Percentiles rank a stretch among this genome's conserved stretches.
phyloP scores from a whole-genome alignment of 1,284 basidiomycete species.

The Testicularia cyperi region DNA sequence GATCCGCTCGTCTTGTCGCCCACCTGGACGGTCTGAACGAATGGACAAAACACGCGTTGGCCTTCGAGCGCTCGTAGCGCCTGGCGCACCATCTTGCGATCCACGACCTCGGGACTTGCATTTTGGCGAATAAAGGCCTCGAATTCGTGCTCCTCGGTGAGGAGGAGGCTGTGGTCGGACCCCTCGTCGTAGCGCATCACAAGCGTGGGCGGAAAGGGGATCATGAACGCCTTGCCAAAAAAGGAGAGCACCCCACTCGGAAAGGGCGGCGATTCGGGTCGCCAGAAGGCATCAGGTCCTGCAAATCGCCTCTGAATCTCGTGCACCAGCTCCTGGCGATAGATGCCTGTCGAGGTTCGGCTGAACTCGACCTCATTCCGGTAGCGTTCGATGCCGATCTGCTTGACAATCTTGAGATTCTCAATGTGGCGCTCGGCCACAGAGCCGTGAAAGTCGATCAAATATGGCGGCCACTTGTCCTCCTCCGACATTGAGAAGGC shows the following conservation, averaged over 20 bases:
- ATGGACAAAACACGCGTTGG: constrained; percentile 69
- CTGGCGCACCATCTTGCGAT: constrained; percentile 68
- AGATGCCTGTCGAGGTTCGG: constrained; percentile 17
- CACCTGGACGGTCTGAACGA: constrained; percentile 66
- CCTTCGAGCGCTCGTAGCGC: constrained; percentile 73
- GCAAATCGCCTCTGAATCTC: constrained; percentile 42
- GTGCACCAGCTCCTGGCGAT: constrained; percentile 25
- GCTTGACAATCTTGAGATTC: constrained; percentile 70
- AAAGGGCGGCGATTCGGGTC: constrained; percentile 36
- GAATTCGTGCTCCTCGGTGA: constrained; percentile 66
- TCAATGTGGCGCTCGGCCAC: constrained; percentile 76
- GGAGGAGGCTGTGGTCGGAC: constrained; percentile 61
- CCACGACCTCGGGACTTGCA: constrained; percentile 64
- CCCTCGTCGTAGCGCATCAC: constrained; percentile 72
- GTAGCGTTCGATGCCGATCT: constrained; percentile 39
- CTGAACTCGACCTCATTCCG: constrained; percentile 21
- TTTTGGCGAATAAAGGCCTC: constrained; percentile 72
- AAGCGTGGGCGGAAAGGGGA: constrained; percentile 71
- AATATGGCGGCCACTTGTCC: constrained; percentile 71
- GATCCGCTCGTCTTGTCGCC: constrained; percentile 26
- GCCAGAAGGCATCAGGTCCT: constrained; percentile 52
- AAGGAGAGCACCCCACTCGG: constrained; percentile 41
- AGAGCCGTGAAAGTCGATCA: constrained; percentile 70
- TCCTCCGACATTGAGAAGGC: constrained; percentile 67
- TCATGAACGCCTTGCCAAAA: constrained; percentile 70